These are phyloP conservation scores for Emericellopsis atlantica DNA, from an alignment of 2,329 filamentous ascomycete species.

Conservation along the genomic window DNA sequence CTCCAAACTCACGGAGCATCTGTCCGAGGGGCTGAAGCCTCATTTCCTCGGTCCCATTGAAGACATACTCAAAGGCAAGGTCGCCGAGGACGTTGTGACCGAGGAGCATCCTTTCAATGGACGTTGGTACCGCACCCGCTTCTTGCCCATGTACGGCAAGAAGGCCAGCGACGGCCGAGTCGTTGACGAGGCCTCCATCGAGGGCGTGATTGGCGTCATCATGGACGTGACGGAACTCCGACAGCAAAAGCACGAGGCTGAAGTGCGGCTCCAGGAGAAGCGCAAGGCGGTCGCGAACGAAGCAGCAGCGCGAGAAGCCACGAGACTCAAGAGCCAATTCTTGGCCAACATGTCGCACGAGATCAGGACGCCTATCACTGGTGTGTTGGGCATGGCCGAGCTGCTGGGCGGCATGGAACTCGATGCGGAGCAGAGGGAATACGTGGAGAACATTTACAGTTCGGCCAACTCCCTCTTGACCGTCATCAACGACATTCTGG, in stretches of 20 bases:
- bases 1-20: constrained; percentile 28
- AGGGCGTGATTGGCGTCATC: constrained; percentile 66
- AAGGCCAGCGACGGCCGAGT: constrained; percentile 37
- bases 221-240: constrained; percentile 69
- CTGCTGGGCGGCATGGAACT: constrained; percentile 57
- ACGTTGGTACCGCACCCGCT: constrained; percentile 59
- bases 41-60: constrained; percentile 47
- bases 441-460: constrained; percentile 64
- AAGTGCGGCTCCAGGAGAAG: constrained; percentile 56
- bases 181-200: constrained; percentile 35
- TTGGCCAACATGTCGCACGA: constrained; percentile 75
- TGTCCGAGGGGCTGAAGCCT: constrained; percentile 28
- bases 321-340: constrained; percentile 68
- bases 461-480: constrained; percentile 73
- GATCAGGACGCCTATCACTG: constrained; percentile 66
- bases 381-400: constrained; percentile 71
- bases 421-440: constrained; percentile 59
- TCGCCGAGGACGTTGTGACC: constrained; percentile 48
- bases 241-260: constrained; percentile 48
- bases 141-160: constrained; percentile 52
- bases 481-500: constrained; percentile 83
- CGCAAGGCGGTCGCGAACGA: constrained; percentile 60
- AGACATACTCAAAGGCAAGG: constrained; percentile 49
- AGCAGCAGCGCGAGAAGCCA: constrained; percentile 68
- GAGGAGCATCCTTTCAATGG: constrained; percentile 50